phyloP scores from a whole-genome alignment of 176 grass and related monocot species.

The Thinopyrum elongatum region DNA sequence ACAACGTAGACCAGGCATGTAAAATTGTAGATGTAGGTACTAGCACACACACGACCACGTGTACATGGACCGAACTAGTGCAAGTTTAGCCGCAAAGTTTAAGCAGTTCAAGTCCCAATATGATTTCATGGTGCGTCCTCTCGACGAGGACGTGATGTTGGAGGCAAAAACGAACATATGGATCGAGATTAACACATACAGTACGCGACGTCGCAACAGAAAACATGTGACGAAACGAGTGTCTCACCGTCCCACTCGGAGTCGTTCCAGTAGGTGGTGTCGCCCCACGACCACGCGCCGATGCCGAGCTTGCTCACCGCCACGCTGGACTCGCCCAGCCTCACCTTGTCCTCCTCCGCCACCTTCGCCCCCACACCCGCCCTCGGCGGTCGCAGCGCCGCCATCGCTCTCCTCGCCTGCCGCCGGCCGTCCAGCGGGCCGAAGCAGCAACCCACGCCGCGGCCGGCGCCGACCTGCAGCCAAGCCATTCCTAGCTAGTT shows the following conservation, averaged over 20 bases:
- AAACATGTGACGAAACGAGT: not conserved
- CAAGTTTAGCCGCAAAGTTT: too few species aligned
- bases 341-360: slow-evolving; percentile 57
- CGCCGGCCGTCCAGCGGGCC: not conserved
- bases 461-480: not conserved
- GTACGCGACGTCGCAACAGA: too few species aligned
- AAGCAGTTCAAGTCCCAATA: too few species aligned
- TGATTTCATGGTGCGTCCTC: too few species aligned
- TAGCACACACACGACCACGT: too few species aligned
- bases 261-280: slow-evolving; percentile 94
- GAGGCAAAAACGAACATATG: too few species aligned
- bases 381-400: not conserved
- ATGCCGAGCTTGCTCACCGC: slow-evolving; percentile 79
- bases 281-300: slow-evolving; percentile 90
- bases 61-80: too few species aligned
- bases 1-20: too few species aligned
- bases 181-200: too few species aligned
- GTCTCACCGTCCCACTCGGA: slow-evolving; percentile 73
- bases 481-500: not conserved
- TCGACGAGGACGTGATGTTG: too few species aligned
- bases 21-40: too few species aligned
- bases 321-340: slow-evolving; percentile 64
- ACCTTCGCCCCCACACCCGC: not conserved
- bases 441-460: not conserved
- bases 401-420: not conserved